Base-by-base conservation (phyloP, 768 basidiomycete genomes). In the Termitomyces eurrhizus region DNA sequence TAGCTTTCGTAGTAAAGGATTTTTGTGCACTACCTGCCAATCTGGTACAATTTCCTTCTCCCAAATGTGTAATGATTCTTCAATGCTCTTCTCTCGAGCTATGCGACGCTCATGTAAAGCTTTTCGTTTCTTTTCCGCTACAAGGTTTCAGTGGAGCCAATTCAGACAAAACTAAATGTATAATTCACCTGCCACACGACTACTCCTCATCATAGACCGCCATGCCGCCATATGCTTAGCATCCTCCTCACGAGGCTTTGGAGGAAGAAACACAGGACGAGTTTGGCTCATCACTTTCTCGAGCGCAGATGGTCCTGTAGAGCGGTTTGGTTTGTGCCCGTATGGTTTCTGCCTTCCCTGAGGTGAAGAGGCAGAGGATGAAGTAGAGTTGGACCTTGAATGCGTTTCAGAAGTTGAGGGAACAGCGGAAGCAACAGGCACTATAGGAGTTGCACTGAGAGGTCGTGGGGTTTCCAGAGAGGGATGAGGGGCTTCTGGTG, bases 191-290 rank as follows among this genome's bases (percentile, higher is more conserved):
- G 87, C 83, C 18, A 74, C 72, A 56, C 89, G 85, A 74, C 90
- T 93, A 49, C 78, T 85, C 64, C 85, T 86, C 88, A 94, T 92
- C 92, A 96, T 96, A 37, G 80, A 74, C 68, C 92, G 84, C 89
- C 93, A 95, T 69, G 90, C 89, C 4, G 87, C 83, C 69, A 93
- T 78, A 73, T 96, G 94, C 65, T 88, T 95, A 52, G 79, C 73
- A 68, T 95, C 93, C 72, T 96, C 93, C 60, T 82, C 69, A 33
- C 81, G 82, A 52, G 73, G 75, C 70, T 96, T 96, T 7, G 93
- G 93, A 26, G 94, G 94, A n/a, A 95, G 77, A 69, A 88, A 88
- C 5, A 80, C 73, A 18, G 91, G 94, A n/a, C 94, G 78, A 0
- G 94, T 96, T 72, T 84, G 88, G 72, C 90, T 93, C 54, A 90